These are phyloP conservation scores for Alnus glutinosa DNA, from an alignment of 306 rosid genomes.

Conservation along the genomic window DNA sequence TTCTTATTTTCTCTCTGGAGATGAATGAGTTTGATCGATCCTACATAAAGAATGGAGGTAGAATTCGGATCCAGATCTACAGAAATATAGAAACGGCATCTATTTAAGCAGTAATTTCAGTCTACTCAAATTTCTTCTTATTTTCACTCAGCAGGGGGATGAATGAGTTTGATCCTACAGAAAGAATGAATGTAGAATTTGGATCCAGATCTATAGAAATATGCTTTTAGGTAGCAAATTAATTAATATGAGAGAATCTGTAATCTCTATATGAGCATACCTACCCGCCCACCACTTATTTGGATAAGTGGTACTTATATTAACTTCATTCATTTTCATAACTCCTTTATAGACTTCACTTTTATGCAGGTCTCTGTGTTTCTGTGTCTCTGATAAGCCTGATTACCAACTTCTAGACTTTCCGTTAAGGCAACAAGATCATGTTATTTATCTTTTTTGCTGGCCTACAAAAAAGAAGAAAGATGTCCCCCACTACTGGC, in stretches of 20 bases:
- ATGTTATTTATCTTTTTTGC: constrained; percentile 17
- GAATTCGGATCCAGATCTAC: background rate
- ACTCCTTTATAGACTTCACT: constrained; percentile 4
- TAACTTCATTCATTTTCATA: background rate
- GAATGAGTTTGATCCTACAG: too few relatives aligned
- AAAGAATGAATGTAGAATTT: too few relatives aligned
- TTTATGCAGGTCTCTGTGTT: background rate
- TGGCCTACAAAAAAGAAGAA: constrained; percentile 36
- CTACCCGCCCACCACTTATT: too few relatives aligned
- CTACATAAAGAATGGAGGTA: background rate
- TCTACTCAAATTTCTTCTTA: too few relatives aligned
- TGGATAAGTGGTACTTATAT: too few relatives aligned
- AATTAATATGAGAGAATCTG: too few relatives aligned
- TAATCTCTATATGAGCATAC: too few relatives aligned
- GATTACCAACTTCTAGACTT: constrained; percentile 15
- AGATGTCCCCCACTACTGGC: constrained; percentile 45
- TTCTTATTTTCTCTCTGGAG: background rate
- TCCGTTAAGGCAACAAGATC: constrained; percentile 38
- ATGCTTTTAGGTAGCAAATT: too few relatives aligned
- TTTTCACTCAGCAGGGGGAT: too few relatives aligned
- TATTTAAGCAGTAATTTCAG: too few relatives aligned
- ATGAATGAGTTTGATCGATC: background rate
- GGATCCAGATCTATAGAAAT: too few relatives aligned
- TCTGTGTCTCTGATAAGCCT: constrained; percentile 21
- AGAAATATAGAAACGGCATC: too few relatives aligned